phyloP scores from a whole-genome alignment of 2,329 filamentous ascomycete species.

The Phaeosphaeriaceae sp. region DNA sequence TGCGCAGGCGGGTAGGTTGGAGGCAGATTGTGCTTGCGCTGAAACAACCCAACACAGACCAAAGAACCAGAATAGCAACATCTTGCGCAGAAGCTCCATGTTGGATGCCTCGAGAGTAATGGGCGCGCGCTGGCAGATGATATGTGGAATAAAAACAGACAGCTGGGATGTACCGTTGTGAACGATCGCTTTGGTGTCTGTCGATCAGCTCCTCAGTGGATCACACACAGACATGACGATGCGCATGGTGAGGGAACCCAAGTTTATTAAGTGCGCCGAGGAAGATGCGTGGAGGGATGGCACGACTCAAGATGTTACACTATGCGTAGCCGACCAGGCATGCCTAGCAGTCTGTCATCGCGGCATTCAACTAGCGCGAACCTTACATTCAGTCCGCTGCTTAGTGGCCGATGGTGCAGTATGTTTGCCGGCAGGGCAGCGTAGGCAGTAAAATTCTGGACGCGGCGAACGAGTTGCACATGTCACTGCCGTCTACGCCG shows the following conservation, averaged over 20 bases:
- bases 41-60: constrained; percentile 5
- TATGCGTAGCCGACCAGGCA: background rate
- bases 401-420: background rate
- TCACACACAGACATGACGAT: background rate
- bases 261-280: constrained; percentile 1
- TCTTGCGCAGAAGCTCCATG: constrained; percentile 6
- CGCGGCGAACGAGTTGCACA: background rate
- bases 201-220: constrained; percentile 4
- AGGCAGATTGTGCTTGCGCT: constrained; percentile 6
- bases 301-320: constrained; percentile 5
- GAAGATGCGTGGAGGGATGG: background rate
- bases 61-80: constrained; percentile 7
- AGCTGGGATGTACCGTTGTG: background rate
- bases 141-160: background rate
- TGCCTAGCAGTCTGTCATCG: background rate
- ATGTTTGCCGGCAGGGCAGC: background rate
- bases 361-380: constrained; percentile 2
- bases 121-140: background rate
- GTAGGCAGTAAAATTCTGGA: background rate
- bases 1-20: constrained; percentile 1
- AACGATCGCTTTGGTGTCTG: background rate
- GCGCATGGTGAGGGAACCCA: background rate
- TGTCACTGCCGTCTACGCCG: background rate
- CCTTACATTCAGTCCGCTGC: background rate
- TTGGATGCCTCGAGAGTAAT: background rate